A percentile compares a stretch with the other conserved stretches of the same genome.
Conservation (phyloP, 495 filamentous ascomycete species). For the Viridothelium virens region DNA sequence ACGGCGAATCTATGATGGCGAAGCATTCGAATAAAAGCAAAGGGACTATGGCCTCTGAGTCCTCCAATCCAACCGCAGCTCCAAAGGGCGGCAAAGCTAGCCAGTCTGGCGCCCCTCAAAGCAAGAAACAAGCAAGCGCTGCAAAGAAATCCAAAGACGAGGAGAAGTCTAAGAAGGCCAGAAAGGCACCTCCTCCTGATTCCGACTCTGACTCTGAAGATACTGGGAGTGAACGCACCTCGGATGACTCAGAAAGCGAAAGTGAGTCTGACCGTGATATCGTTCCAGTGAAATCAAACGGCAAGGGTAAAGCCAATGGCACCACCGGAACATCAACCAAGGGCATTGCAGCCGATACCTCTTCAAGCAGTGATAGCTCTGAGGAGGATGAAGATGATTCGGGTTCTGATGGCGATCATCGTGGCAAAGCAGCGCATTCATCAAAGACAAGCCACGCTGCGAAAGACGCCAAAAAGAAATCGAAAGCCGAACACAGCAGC, state of each 20-base stretch:
- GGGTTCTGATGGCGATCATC: background rate
- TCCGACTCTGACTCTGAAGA: constrained; percentile 36
- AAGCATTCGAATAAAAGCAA: too few species aligned
- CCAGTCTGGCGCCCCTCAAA: constrained; percentile 36
- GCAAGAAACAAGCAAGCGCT: constrained; percentile 33
- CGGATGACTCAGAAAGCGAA: background rate
- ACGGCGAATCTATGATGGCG: too few species aligned
- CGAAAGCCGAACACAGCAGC: background rate
- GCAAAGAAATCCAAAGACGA: constrained; percentile 32
- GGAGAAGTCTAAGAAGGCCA: constrained; percentile 44
- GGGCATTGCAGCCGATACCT: background rate
- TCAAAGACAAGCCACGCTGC: background rate
- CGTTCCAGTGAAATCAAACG: background rate
- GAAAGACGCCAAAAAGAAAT: background rate
- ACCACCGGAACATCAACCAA: background rate
- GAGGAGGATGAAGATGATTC: constrained; percentile 11
- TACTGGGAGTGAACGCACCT: background rate
- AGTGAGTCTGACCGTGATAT: background rate
- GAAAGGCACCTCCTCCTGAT: constrained; percentile 43
- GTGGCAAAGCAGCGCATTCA: background rate
- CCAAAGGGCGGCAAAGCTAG: constrained; percentile 43
- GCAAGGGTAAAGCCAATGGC: background rate
- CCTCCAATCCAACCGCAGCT: constrained; percentile 32
- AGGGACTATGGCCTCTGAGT: too few species aligned
- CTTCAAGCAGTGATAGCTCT: constrained; percentile 14